A percentile compares a stretch with the other conserved stretches of the same genome.
These are phyloP conservation scores for Penicillium sp. DNA, from an alignment of 2,329 filamentous ascomycete species.

Conservation along the genomic window DNA sequence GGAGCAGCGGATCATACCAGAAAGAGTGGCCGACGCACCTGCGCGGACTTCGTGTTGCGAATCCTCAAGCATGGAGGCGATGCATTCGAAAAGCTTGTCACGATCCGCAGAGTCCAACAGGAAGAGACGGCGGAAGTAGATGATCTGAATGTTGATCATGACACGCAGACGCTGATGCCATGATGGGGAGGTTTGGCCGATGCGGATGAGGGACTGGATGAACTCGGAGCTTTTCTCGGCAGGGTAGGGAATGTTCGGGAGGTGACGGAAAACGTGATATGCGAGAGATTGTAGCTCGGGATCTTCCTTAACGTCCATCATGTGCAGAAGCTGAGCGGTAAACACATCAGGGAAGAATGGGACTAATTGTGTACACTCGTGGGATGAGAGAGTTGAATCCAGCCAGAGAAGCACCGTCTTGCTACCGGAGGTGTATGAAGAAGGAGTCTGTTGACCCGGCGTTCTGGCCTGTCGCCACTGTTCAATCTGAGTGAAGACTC, in stretches of 20 bases:
- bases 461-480: slow-evolving; percentile 81
- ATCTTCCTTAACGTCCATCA: slow-evolving; percentile 99
- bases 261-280: slow-evolving; percentile 93
- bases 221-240: slow-evolving; percentile 81
- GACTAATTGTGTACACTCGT: slow-evolving; percentile 87
- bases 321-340: slow-evolving; percentile 90
- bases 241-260: slow-evolving; percentile 92
- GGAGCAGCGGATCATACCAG: slow-evolving; percentile 97
- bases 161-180: slow-evolving; percentile 97
- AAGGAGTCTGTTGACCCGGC: slow-evolving; percentile 88
- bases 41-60: slow-evolving; percentile 89
- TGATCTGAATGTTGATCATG: slow-evolving; percentile 96
- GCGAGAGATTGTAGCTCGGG: slow-evolving; percentile 90
- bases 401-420: slow-evolving; percentile 97
- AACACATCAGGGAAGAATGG: slow-evolving; percentile 88
- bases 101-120: slow-evolving; percentile 74
- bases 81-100: slow-evolving; percentile 79
- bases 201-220: slow-evolving; percentile 80
- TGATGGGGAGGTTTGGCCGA: slow-evolving; percentile 77
- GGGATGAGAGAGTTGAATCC: slow-evolving; percentile 83
- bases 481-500: slow-evolving; percentile 77
- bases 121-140: slow-evolving; percentile 96
- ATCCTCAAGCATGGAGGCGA: slow-evolving; percentile 94
- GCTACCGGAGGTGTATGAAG: slow-evolving; percentile 89
- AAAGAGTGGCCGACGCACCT: slow-evolving; percentile 86